Conservation (phyloP, 768 basidiomycete genomes). For the Mycena crocata region DNA sequence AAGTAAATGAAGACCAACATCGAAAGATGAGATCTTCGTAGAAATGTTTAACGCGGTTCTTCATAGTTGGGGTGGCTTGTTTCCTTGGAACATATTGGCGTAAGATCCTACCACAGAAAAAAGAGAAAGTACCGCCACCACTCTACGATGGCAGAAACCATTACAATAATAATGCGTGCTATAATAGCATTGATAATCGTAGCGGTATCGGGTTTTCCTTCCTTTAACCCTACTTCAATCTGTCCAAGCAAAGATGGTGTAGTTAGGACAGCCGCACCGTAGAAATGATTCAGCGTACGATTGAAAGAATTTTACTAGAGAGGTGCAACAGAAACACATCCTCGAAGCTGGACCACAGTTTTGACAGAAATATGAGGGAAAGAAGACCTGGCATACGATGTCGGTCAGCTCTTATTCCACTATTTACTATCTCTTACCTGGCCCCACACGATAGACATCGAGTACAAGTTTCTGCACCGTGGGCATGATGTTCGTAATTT, state of each 20-base stretch:
- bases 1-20: constrained; percentile 29
- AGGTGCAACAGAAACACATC: constrained; percentile 26
- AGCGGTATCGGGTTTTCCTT: constrained; percentile 17
- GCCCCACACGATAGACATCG: constrained; percentile 16
- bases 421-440: too few relatives aligned
- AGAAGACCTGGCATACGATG: constrained; percentile 2
- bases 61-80: constrained; percentile 21
- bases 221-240: constrained; percentile 31
- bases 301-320: constrained; percentile 18
- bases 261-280: background rate
- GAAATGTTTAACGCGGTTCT: constrained; percentile 35
- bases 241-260: background rate
- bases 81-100: background rate
- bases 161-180: constrained; percentile 23
- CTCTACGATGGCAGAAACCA: constrained; percentile 12
- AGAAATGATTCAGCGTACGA: constrained; percentile 18
- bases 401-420: too few relatives aligned
- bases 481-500: constrained; percentile 14
- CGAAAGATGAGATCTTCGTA: constrained; percentile 44
- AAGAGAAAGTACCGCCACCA: constrained; percentile 22
- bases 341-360: constrained; percentile 26
- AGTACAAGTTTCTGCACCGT: constrained; percentile 14
- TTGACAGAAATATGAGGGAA: constrained; percentile 14
- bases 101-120: background rate
- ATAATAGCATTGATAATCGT: constrained; percentile 25